A percentile compares a stretch with the other conserved stretches of the same genome.
Evolutionary conservation across 306 rosid species (phyloP).

Genomic region (Cucurbita maxima): DNA sequence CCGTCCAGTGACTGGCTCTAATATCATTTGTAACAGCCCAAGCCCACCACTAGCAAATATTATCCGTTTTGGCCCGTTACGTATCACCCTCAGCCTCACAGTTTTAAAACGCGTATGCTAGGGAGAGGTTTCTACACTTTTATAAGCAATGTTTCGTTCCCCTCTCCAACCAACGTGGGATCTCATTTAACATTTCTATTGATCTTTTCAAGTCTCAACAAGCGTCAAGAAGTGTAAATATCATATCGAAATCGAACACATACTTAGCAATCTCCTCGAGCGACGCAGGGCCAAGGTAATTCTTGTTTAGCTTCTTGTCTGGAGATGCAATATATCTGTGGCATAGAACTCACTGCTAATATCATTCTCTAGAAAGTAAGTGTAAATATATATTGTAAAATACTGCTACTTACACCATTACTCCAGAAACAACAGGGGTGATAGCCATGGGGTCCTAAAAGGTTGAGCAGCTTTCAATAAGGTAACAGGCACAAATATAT

Average conservation of each 20-base stretch:
- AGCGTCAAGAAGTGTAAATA: background rate
- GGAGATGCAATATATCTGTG: constrained; percentile 73
- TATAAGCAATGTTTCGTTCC: too few relatives aligned
- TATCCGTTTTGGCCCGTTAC: too few relatives aligned
- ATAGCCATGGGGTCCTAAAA: constrained; percentile 40
- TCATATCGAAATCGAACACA: background rate
- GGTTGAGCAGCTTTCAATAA: background rate
- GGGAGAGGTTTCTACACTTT: too few relatives aligned
- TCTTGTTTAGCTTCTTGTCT: constrained; percentile 42
- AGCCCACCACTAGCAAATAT: too few relatives aligned
- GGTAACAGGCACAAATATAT: background rate
- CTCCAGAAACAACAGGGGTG: constrained; percentile 50
- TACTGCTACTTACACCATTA: constrained; percentile 59
- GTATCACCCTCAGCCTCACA: too few relatives aligned
- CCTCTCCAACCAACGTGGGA: too few relatives aligned
- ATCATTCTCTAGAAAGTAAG: background rate
- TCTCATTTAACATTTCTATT: background rate
- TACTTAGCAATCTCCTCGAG: constrained; percentile 64
- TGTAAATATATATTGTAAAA: background rate
- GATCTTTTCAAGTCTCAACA: background rate
- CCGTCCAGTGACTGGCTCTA: too few relatives aligned
- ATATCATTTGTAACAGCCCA: too few relatives aligned
- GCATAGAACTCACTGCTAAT: background rate
- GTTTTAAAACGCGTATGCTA: too few relatives aligned
- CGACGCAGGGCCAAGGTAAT: constrained; percentile 83